Percentiles rank a stretch among this genome's conserved stretches.
Conservation (phyloP, 2,329 filamentous ascomycete genomes). For the Pseudogymnoascus sp. region DNA sequence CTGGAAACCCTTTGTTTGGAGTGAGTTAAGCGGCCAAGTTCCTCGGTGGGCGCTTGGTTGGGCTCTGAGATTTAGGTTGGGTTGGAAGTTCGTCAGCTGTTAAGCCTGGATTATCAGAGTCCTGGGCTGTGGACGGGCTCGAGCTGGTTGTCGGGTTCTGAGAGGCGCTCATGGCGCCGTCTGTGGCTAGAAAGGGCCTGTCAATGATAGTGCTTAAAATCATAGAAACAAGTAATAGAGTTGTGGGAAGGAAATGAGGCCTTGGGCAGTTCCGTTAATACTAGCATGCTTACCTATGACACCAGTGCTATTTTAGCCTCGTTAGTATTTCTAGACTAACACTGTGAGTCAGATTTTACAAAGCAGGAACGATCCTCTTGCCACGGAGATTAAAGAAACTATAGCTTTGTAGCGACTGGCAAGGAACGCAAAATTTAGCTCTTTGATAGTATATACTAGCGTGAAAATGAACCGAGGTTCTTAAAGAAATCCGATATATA, state of each 20-base stretch:
- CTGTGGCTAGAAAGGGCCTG: background rate
- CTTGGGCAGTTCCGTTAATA: background rate
- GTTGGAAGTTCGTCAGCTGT: background rate
- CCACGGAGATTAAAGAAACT: background rate
- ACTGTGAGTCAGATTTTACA: background rate
- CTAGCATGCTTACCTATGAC: too few relatives aligned
- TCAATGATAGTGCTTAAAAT: background rate
- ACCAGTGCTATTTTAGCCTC: background rate
- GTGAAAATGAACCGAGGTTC: background rate
- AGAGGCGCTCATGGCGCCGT: background rate
- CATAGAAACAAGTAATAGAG: background rate
- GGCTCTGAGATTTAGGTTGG: background rate
- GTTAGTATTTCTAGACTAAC: background rate
- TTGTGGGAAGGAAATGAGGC: background rate
- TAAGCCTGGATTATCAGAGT: background rate
- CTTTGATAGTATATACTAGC: background rate
- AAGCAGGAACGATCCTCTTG: background rate
- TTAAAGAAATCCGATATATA: background rate
- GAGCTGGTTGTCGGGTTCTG: background rate
- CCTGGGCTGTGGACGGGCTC: background rate
- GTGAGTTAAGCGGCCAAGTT: background rate
- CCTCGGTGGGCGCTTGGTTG: background rate
- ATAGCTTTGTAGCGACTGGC: background rate
- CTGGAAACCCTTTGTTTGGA: background rate
- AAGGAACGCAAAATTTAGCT: background rate